Conservation (phyloP, 148 eudicot genomes). For the Fagopyrum esculentum region DNA sequence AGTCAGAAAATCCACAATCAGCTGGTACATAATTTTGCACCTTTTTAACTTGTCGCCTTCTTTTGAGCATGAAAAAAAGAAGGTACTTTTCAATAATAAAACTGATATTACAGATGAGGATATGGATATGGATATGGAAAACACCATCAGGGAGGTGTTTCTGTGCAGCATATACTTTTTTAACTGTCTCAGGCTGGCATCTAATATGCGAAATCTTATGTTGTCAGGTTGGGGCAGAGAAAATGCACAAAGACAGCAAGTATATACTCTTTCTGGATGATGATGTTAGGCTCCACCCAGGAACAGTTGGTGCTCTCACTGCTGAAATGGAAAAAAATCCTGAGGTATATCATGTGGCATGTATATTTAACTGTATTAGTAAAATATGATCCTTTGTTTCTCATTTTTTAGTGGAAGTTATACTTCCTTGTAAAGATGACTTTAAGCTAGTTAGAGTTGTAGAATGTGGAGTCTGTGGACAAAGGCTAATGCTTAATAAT, state of each 20-base stretch:
- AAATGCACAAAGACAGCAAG: slow-evolving; percentile 91
- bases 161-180: not conserved
- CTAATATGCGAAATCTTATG: slow-evolving; percentile 4
- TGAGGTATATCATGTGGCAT: slow-evolving; percentile 39
- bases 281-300: slow-evolving; percentile 97
- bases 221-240: slow-evolving; percentile 83
- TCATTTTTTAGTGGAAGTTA: not conserved
- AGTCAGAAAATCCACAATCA: slow-evolving; percentile 99
- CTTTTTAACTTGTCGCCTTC: not conserved
- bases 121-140: not conserved
- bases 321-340: slow-evolving; percentile 94
- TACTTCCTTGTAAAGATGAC: not conserved
- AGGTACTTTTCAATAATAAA: not conserved
- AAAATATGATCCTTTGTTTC: slow-evolving; percentile 2
- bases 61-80: not conserved
- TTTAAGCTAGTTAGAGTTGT: not conserved
- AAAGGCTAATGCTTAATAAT: not conserved
- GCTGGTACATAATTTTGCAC: slow-evolving; percentile 45
- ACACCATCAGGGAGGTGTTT: not conserved
- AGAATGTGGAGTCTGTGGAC: not conserved
- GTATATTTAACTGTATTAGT: not conserved
- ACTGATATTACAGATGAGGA: not conserved
- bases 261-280: slow-evolving; percentile 93
- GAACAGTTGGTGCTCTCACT: slow-evolving; percentile 92
- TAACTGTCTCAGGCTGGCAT: not conserved